Evolutionary conservation across 1,284 basidiomycete species (phyloP).

Genomic region (Ustilago trichophora): DNA sequence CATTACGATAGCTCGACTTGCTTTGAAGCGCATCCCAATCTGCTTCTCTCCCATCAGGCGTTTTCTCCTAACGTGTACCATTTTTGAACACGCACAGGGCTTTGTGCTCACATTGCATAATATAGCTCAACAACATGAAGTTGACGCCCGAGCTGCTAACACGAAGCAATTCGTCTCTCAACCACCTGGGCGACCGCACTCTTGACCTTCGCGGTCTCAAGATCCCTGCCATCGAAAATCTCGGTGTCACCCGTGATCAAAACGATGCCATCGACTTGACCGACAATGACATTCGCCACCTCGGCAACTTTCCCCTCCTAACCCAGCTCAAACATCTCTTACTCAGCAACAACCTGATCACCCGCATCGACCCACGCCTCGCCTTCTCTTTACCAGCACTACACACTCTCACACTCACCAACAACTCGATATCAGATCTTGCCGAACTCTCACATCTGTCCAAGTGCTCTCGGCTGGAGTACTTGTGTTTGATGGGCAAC

Average conservation of each 20-base stretch:
- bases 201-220: conserved; percentile 75
- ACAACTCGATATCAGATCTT: conserved; percentile 72
- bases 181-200: conserved; percentile 91
- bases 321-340: conserved; percentile 81
- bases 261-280: conserved; percentile 95
- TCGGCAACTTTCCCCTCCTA: conserved; percentile 86
- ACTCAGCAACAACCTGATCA: conserved; percentile 86
- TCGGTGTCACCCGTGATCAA: conserved; percentile 96
- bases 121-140: conserved; percentile 73
- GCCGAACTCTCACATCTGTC: conserved; percentile 86
- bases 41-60: too few relatives aligned
- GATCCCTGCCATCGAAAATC: conserved; percentile 98
- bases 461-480: conserved; percentile 80
- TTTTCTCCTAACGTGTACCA: too few relatives aligned
- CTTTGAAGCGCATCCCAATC: too few relatives aligned
- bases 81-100: too few relatives aligned
- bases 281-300: conserved; percentile 88
- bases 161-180: conserved; percentile 80
- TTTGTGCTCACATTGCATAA: too few relatives aligned
- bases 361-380: conserved; percentile 80
- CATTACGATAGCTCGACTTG: too few relatives aligned
- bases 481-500: conserved; percentile 85
- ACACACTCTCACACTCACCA: conserved; percentile 72
- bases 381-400: conserved; percentile 85
- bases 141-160: conserved; percentile 89